Percentiles rank a stretch among this genome's conserved stretches.
Evolutionary conservation across 73 alveolate genomes (phyloP).

Genomic region (Uronychia setigera): DNA sequence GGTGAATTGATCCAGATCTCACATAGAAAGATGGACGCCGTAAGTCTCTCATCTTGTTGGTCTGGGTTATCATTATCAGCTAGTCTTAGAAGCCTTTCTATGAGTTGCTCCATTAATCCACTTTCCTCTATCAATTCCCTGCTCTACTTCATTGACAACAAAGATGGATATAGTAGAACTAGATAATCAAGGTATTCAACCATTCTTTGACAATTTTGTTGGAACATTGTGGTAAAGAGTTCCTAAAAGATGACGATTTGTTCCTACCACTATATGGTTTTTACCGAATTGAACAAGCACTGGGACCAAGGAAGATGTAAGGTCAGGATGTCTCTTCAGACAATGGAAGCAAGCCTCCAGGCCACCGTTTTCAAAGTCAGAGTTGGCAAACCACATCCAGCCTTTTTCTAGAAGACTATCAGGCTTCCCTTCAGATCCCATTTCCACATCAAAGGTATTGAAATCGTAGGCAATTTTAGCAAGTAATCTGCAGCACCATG

Average conservation of each 20-base stretch:
- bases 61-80: slow-evolving; percentile 48
- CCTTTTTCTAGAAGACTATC: neutral
- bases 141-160: neutral
- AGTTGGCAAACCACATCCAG: slow-evolving; percentile 62
- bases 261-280: neutral
- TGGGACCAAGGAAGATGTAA: neutral
- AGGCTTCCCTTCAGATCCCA: slow-evolving; percentile 47
- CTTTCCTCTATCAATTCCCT: neutral
- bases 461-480: slow-evolving; percentile 75
- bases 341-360: slow-evolving; percentile 78
- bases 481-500: slow-evolving; percentile 66
- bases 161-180: neutral
- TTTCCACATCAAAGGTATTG: slow-evolving; percentile 40
- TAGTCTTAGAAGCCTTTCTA: neutral
- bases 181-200: neutral
- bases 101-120: neutral
- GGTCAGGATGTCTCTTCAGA: slow-evolving; percentile 68
- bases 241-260: neutral
- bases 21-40: slow-evolving; percentile 64
- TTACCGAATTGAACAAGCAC: neutral
- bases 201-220: no score
- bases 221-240: neutral
- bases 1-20: slow-evolving; percentile 79
- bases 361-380: slow-evolving; percentile 73
- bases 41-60: slow-evolving; percentile 41